Evolutionary conservation across 2,329 filamentous ascomycete species (phyloP).

Genomic region (Alternaria conjuncta): DNA sequence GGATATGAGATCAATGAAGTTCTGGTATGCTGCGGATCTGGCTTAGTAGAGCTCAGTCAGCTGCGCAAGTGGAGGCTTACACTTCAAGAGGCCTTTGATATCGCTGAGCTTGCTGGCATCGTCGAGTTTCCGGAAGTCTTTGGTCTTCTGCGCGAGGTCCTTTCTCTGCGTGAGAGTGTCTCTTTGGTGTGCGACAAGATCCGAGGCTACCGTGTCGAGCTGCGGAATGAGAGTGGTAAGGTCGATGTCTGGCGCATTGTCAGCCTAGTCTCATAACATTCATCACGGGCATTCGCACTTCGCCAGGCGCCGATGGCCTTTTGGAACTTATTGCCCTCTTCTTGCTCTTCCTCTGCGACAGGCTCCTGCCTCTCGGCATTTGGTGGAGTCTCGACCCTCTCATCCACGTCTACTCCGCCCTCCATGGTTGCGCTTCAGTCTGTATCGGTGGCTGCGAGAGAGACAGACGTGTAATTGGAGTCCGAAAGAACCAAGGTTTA

Average conservation of each 20-base stretch:
- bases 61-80: slow-evolving; percentile 52
- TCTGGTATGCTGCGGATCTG: slow-evolving; percentile 79
- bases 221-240: slow-evolving; percentile 81
- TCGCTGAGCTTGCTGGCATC: slow-evolving; percentile 85
- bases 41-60: slow-evolving; percentile 20
- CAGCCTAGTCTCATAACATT: slow-evolving; percentile 6
- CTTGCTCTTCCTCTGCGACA: slow-evolving; percentile 32
- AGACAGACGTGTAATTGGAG: neutral
- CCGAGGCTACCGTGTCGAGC: slow-evolving; percentile 91
- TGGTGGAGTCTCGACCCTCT: slow-evolving; percentile 15
- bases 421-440: slow-evolving; percentile 35
- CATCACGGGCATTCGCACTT: slow-evolving; percentile 62
- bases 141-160: slow-evolving; percentile 98
- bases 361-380: slow-evolving; percentile 9
- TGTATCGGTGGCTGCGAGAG: neutral
- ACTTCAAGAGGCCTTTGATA: slow-evolving; percentile 87
- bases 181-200: slow-evolving; percentile 90
- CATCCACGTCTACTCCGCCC: slow-evolving; percentile 42
- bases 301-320: slow-evolving; percentile 95
- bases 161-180: slow-evolving; percentile 97
- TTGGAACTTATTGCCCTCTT: slow-evolving; percentile 87
- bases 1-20: slow-evolving; percentile 94
- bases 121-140: slow-evolving; percentile 94
- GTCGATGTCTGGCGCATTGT: slow-evolving; percentile 72
- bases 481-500: neutral